phyloP scores from a whole-genome alignment of 2,329 filamentous ascomycete genomes.

The Ceratocystis colombiana region DNA sequence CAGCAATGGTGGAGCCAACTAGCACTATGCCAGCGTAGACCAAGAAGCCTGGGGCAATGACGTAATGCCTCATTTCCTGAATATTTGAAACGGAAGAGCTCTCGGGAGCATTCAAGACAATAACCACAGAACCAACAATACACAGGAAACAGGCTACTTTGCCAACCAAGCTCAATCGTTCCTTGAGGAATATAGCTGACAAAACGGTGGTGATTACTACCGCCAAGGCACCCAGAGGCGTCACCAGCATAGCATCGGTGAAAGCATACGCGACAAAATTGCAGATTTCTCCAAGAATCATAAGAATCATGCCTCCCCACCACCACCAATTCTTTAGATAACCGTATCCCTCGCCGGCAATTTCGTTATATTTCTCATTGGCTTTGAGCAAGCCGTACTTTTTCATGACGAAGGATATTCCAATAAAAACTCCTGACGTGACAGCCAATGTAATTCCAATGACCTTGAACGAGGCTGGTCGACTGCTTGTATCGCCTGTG shows the following conservation, averaged over 20 bases:
- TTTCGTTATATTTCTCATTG: constrained; percentile 93
- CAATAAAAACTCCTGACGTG: constrained; percentile 84
- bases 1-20: constrained; percentile 58
- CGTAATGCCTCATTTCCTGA: constrained; percentile 82
- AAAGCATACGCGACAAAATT: constrained; percentile 97
- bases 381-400: constrained; percentile 84
- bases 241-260: constrained; percentile 91
- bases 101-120: constrained; percentile 83
- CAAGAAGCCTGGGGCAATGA: constrained; percentile 77
- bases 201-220: constrained; percentile 88
- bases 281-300: constrained; percentile 94
- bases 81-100: constrained; percentile 79
- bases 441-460: constrained; percentile 80
- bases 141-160: constrained; percentile 95
- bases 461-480: constrained; percentile 60
- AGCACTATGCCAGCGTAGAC: constrained; percentile 76
- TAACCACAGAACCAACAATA: constrained; percentile 84
- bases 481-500: constrained; percentile 30
- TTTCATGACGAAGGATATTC: constrained; percentile 88
- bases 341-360: constrained; percentile 89
- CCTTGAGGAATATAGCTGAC: constrained; percentile 90
- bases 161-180: constrained; percentile 86
- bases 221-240: constrained; percentile 77
- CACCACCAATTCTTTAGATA: constrained; percentile 92
- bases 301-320: constrained; percentile 93